Conservation (phyloP, 805 yeast genomes). For the Starmerella asiatica region DNA sequence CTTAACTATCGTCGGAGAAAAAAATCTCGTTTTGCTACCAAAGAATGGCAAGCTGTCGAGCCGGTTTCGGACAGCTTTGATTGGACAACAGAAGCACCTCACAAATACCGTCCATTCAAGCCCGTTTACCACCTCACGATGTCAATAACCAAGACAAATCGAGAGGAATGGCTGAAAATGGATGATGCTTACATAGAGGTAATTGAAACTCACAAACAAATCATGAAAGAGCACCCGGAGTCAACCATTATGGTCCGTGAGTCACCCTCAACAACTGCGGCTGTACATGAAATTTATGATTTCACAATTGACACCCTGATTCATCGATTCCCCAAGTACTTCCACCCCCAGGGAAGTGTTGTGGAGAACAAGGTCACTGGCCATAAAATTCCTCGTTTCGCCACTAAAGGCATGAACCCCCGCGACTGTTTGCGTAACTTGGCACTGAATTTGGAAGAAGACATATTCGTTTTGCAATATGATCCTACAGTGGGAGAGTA, state of each 20-base stretch:
- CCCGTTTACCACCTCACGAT: slow-evolving; percentile 45
- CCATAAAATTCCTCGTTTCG: slow-evolving; percentile 2
- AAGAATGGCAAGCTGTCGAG: slow-evolving; percentile 1
- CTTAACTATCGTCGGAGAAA: neutral
- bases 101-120: slow-evolving; percentile 41
- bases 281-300: slow-evolving; percentile 38
- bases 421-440: slow-evolving; percentile 5
- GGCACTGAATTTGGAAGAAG: slow-evolving; percentile 42
- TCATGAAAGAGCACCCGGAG: slow-evolving; percentile 8
- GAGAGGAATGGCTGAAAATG: slow-evolving; percentile 45
- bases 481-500: slow-evolving; percentile 28
- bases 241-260: slow-evolving; percentile 7
- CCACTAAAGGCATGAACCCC: slow-evolving; percentile 1
- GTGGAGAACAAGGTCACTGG: slow-evolving; percentile 8
- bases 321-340: slow-evolving; percentile 41
- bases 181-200: slow-evolving; percentile 36
- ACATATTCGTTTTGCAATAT: slow-evolving; percentile 47
- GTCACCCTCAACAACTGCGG: slow-evolving; percentile 8
- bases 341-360: slow-evolving; percentile 21
- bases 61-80: slow-evolving; percentile 6
- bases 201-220: slow-evolving; percentile 19
- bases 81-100: slow-evolving; percentile 1
- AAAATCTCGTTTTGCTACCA: slow-evolving; percentile 1
- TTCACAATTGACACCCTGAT: slow-evolving; percentile 31
- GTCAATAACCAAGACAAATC: slow-evolving; percentile 38